Evolutionary conservation across 768 basidiomycete genomes (phyloP), one percentile per base, ranked within the genome.

Genomic region (Serendipita sp.): DNA sequence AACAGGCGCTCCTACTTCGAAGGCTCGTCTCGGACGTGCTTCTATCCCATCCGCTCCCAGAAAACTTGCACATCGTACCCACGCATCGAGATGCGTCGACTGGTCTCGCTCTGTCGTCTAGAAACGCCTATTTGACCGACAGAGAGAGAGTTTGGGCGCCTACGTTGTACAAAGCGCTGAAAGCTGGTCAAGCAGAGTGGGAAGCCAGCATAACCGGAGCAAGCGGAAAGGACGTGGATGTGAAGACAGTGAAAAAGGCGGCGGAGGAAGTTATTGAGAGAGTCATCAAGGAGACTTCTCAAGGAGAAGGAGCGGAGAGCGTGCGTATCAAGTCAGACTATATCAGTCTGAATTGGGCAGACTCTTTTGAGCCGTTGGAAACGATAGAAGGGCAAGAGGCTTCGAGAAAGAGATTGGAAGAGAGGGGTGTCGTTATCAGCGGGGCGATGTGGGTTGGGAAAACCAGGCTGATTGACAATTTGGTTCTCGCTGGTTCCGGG

Each of bases 381-480:
- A 63, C 66, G 18, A 71, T 69, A 62, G 73, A 67, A 64, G 67
- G 67, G n/a, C 71, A 73, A 3, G 69, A 68, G 3, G 40, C 40
- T 5, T 40, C 40, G 40, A 40, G 40, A 40, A 13, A 40, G 40
- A 5, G 40, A 13, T 67, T 67, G 71, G 66, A 71, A 72, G 62
- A 53, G 37, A 67, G 66, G 23, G 71, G 66, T 6, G 82, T 86
- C 34, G 81, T 96, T 23, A 69, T 97, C 62, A 95, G 91, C 66
- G 93, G 91, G 1, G 92, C 91, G 33, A 70, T 94, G 66, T 88
- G 86, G 81, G 81, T 94, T 2, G 91, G 90, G 44, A 80, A 79
- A 71, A 97, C 93, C 44, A 80, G 94, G 67, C 72, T 99, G 68
- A 97, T 99, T 46, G 95, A 99, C 74, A 99, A 98, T 72, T 73